These are phyloP conservation scores for Bipolaris oryzae DNA, from an alignment of 2,329 filamentous ascomycete genomes.

Conservation along the genomic window DNA sequence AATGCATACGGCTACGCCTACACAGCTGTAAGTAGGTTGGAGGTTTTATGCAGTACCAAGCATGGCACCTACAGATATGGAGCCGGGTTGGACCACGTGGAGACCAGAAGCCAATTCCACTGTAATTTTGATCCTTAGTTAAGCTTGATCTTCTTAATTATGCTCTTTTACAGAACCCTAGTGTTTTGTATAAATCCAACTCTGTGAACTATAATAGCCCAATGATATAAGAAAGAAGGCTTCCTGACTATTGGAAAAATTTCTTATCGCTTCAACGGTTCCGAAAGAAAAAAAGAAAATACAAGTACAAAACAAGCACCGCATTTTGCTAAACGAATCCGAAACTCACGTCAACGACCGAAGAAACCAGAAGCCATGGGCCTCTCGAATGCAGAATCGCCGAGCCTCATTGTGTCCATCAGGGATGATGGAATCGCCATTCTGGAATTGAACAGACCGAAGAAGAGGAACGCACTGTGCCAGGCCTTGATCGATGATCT, in stretches of 20 bases:
- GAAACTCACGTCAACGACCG: neutral
- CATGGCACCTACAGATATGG: neutral
- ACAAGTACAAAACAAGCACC: neutral
- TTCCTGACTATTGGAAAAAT: neutral
- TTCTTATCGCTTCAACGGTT: neutral
- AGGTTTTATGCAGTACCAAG: neutral
- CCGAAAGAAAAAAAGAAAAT: no score
- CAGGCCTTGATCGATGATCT: constrained; percentile 53
- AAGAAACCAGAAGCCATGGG: constrained; percentile 1
- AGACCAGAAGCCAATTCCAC: neutral
- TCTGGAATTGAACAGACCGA: constrained; percentile 60
- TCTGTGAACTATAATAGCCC: neutral
- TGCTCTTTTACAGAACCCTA: neutral
- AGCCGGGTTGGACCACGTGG: neutral
- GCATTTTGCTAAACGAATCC: neutral
- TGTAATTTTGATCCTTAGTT: neutral
- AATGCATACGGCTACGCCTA: neutral
- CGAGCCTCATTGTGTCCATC: constrained; percentile 21
- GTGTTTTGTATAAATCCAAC: neutral
- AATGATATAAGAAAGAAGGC: neutral
- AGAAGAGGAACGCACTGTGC: constrained; percentile 66
- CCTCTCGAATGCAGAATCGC: constrained; percentile 7
- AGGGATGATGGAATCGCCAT: constrained; percentile 52
- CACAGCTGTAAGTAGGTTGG: neutral
- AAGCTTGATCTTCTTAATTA: neutral